These are phyloP conservation scores for Prunus campanulata DNA, from an alignment of 306 rosid species.

Conservation along the genomic window DNA sequence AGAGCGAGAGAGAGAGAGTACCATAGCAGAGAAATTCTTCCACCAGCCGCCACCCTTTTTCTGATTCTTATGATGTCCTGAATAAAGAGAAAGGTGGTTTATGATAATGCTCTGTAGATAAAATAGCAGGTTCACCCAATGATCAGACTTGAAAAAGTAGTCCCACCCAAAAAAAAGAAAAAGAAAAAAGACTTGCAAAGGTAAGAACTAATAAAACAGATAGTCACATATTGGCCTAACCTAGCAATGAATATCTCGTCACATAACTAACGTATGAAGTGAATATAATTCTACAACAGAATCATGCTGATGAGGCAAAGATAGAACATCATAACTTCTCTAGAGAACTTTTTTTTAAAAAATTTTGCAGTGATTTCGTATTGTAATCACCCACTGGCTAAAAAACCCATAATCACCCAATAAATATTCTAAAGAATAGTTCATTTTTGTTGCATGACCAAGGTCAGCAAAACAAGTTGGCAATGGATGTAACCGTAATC, in stretches of 20 bases:
- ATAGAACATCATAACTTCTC: not conserved
- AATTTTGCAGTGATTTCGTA: not conserved
- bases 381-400: not conserved
- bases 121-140: not conserved
- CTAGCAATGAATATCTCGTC: not conserved
- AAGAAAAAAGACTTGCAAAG: too few relatives aligned
- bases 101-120: not conserved
- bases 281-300: not conserved
- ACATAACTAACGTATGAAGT: not conserved
- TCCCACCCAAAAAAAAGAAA: too few relatives aligned
- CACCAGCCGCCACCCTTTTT: not conserved
- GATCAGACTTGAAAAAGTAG: too few relatives aligned
- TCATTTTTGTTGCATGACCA: too few relatives aligned
- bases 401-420: not conserved
- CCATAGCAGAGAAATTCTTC: not conserved
- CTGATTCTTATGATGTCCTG: not conserved
- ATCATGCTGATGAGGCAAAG: not conserved
- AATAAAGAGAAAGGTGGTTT: not conserved
- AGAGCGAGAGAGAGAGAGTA: not conserved
- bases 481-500: too few relatives aligned
- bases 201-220: too few relatives aligned
- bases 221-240: too few relatives aligned
- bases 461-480: too few relatives aligned
- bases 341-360: too few relatives aligned
- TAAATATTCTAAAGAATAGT: too few relatives aligned